Base-by-base conservation (phyloP, 192 early-diverging fungal species). In the Mortierella alpina region DNA sequence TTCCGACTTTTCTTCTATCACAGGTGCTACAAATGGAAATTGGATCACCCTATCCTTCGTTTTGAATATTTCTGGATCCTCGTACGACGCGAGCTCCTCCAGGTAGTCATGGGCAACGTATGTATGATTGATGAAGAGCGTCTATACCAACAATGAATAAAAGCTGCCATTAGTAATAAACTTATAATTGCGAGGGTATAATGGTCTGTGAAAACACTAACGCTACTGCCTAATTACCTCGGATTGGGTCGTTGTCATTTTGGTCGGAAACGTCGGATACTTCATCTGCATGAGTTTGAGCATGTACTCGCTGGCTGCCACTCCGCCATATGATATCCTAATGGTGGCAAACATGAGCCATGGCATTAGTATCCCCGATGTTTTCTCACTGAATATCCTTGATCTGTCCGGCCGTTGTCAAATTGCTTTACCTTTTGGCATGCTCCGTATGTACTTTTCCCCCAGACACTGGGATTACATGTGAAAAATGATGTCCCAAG, bases 251-350 rank as follows among this genome's bases (percentile, higher is more conserved):
- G 87, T 71, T 2, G 93, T 92, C 80, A 97, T 90, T 63, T 93
- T 95, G 74, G 90, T 89, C 0, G 96, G 96, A 58, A 97, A 96
- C 1, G 89, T 91, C 0, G 96, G 92, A 70, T 97, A 98, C 72
- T 98, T 98, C 47, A 93, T 88, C 82, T 97, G 95, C 85, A 97
- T 84, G 2, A 96, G 87, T 73, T 93, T 94, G 44, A 94, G 84
- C 92, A 98, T 84, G 60, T 91, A 95, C 31, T 96, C 94, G 11
- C 91, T 90, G 51, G 93, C 87, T 65, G 91, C 81, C 20, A 84
- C 78, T 1, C 95, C 95, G 63, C 96, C 95, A 76, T 94, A 92
- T 18, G 91, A 88, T 23, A 98, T 88, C 31, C 93, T 93, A 74
- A 40, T 13, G 31, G 31, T 2, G 31, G 31, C 31, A 31, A 31